A percentile compares a stretch with the other conserved stretches of the same genome.
phyloP scores from a whole-genome alignment of 352 stramenopile genomes.

The Phytophthora boehmeriae region DNA sequence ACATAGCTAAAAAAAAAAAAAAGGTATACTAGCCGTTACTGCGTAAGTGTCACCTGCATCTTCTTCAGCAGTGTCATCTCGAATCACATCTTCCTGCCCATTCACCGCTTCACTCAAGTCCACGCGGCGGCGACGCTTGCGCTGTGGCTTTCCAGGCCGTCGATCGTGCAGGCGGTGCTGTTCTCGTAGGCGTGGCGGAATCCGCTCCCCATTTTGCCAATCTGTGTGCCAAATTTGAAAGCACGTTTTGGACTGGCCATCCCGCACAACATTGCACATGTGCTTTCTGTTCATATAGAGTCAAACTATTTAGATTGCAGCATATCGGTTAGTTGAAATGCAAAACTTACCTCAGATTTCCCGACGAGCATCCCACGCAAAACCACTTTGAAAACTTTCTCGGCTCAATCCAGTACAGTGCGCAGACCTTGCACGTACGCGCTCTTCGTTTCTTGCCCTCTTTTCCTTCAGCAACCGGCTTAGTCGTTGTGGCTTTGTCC shows the following conservation, averaged over 20 bases:
- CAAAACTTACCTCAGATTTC: not conserved
- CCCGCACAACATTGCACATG: not conserved
- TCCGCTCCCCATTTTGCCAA: not conserved
- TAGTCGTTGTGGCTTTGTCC: not conserved
- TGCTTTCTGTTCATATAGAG: not conserved
- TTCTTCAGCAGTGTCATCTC: too few species aligned
- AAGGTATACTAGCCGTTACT: too few species aligned
- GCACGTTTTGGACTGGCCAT: not conserved
- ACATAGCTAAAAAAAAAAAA: too few species aligned
- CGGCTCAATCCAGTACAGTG: not conserved
- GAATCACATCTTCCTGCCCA: too few species aligned
- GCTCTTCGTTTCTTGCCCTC: not conserved
- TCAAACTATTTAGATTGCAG: not conserved
- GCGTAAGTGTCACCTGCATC: too few species aligned
- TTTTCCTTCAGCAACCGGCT: not conserved
- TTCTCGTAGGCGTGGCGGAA: not conserved
- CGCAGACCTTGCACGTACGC: not conserved
- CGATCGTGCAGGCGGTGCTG: not conserved
- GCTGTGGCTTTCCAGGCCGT: not conserved
- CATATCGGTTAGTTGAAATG: not conserved
- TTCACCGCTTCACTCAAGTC: too few species aligned
- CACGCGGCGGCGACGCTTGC: too few species aligned
- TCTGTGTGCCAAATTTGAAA: not conserved
- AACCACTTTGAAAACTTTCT: not conserved
- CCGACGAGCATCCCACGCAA: not conserved